A percentile compares a stretch with the other conserved stretches of the same genome.
Conservation (phyloP, 108 stramenopile species). For the Nannochloropsis salina region DNA sequence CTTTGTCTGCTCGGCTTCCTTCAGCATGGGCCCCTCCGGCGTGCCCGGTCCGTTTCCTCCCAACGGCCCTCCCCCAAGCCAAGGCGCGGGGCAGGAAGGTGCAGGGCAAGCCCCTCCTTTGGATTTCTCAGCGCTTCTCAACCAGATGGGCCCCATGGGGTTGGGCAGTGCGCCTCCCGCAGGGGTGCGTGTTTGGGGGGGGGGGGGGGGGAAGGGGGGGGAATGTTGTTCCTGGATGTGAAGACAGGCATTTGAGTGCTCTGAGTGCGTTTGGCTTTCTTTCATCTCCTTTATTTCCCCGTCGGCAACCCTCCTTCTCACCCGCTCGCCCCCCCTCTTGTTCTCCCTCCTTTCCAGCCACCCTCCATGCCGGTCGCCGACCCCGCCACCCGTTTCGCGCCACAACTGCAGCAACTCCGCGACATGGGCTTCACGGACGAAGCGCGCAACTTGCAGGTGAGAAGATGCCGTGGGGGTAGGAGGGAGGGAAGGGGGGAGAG, state of each 20-base stretch:
- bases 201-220: too few species aligned
- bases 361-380: constrained; percentile 16
- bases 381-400: constrained; percentile 49
- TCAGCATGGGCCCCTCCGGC: too few species aligned
- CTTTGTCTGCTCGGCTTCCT: too few species aligned
- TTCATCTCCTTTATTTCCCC: neutral
- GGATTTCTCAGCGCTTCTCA: constrained; percentile 50
- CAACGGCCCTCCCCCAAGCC: too few species aligned
- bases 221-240: too few species aligned
- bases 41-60: too few species aligned
- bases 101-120: constrained; percentile 40
- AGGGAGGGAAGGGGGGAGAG: neutral
- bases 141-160: neutral
- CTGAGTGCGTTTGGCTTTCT: neutral
- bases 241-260: too few species aligned
- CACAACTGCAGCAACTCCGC: constrained; percentile 47
- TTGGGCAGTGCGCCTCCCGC: neutral
- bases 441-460: neutral
- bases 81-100: neutral
- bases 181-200: neutral
- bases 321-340: neutral
- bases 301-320: neutral
- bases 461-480: neutral
- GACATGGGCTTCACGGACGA: constrained; percentile 57
- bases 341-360: neutral